Base-by-base conservation (phyloP, 2,329 filamentous ascomycete species). In the Uncinocarpus reesii region DNA sequence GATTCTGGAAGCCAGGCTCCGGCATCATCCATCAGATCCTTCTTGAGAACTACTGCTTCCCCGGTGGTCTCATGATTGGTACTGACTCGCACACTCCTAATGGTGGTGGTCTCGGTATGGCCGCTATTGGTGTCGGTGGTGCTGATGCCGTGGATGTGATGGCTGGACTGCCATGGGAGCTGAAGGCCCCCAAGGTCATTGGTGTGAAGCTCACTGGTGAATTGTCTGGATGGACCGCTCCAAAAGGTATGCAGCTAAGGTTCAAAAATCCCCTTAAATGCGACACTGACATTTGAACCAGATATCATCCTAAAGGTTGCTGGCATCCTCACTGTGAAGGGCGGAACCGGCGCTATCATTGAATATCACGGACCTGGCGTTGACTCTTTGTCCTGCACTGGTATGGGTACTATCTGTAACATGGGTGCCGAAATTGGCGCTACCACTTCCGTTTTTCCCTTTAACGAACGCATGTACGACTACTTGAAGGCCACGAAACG, bases 1-100 rank as follows among this genome's bases (percentile, higher is more conserved):
- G 92, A 76, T 96, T 96, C 83, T 98, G 92, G 92, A 87, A 80
- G 71, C 92, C 92, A 57, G 92, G 92, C 61, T 95, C 90, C 67
- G 92, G 92, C 78, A 98, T 96, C 69, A 98, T 98, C 62, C 92
- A 98, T 76, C 92, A 96, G 77, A 96, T 96, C 65, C 73, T 96
- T 55, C 80, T 96, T 51, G 92, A 98, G 76, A 96, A 96, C 79
- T 96, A 96, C 70, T 89, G 89, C 68, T 96, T 96, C 83, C 92
- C 92, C 57, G 92, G 92, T 79, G 90, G 84, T 79, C 80, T 98
- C 51, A 81, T 98, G 66, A 96, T 96, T 65, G 92, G 92, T 69
- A 96, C 90, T 59, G 90, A 96, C 70, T 95, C 88, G 50, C 92
- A 98, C 76, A 96, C 92, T 52, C 90, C 90, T 63, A 98, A 98